Conservation (phyloP, 352 stramenopile species). For the Poterioochromonas sp. region DNA sequence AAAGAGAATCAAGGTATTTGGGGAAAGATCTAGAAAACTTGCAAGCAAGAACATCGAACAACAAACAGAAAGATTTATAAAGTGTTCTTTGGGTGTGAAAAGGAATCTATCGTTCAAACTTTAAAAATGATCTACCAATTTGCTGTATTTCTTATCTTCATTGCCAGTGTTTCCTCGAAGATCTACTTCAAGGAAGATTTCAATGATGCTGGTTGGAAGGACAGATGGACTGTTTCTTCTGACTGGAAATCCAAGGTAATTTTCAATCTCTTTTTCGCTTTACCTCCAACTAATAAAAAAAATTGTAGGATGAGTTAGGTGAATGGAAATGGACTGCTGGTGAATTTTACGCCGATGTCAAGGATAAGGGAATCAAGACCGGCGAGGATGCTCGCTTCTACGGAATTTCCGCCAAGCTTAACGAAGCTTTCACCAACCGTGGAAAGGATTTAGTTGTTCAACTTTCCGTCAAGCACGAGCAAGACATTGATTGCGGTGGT, state of each 20-base stretch:
- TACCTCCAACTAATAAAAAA: slow-evolving; percentile 42
- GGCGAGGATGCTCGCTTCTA: slow-evolving; percentile 92
- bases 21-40: no score
- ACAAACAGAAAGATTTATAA: no score
- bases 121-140: neutral
- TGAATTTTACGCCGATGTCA: slow-evolving; percentile 73
- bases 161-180: slow-evolving; percentile 50
- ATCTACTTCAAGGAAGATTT: slow-evolving; percentile 87
- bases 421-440: slow-evolving; percentile 71
- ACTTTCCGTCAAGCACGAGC: slow-evolving; percentile 96
- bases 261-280: slow-evolving; percentile 9
- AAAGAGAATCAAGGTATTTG: no score
- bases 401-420: slow-evolving; percentile 81
- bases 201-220: slow-evolving; percentile 65
- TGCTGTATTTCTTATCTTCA: slow-evolving; percentile 19
- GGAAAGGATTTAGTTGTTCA: slow-evolving; percentile 81
- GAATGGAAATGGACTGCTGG: slow-evolving; percentile 84
- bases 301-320: slow-evolving; percentile 69
- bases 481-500: slow-evolving; percentile 95
- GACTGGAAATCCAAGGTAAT: slow-evolving; percentile 29
- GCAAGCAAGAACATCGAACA: no score
- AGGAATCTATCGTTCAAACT: no score
- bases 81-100: no score
- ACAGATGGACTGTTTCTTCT: slow-evolving; percentile 49
- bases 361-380: slow-evolving; percentile 88